These are phyloP conservation scores for Niebla homalea DNA, from an alignment of 495 filamentous ascomycete genomes.

Conservation along the genomic window DNA sequence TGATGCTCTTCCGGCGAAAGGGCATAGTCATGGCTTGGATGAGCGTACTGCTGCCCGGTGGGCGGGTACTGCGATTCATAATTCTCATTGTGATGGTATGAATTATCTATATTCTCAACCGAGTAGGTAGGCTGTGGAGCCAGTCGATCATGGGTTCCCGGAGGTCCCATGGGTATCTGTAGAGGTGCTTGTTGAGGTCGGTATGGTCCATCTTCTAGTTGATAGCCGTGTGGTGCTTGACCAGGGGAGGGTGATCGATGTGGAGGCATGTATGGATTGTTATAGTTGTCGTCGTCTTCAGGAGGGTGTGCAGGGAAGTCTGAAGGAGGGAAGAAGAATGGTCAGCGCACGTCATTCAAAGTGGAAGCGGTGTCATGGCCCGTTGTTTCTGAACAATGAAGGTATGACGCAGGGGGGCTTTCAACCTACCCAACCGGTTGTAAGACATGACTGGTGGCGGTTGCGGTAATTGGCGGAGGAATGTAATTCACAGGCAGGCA, in stretches of 20 bases:
- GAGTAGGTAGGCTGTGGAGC: constrained; percentile 75
- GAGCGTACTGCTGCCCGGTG: constrained; percentile 28
- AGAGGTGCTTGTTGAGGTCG: constrained; percentile 35
- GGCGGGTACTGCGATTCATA: constrained; percentile 41
- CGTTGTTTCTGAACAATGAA: background rate
- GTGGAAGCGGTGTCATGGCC: background rate
- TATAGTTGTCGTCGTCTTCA: constrained; percentile 43
- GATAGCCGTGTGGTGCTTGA: constrained; percentile 51
- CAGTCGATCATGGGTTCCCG: constrained; percentile 47
- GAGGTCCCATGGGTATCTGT: constrained; percentile 53
- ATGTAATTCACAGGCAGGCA: background rate
- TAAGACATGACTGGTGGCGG: constrained; percentile 15
- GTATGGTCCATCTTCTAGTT: constrained; percentile 58
- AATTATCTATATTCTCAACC: constrained; percentile 58
- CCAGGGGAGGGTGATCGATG: constrained; percentile 40
- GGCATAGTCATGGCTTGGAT: constrained; percentile 48
- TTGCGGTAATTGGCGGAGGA: background rate
- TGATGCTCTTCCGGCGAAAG: constrained; percentile 74
- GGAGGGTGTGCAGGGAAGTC: constrained; percentile 12
- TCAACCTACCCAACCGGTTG: constrained; percentile 16
- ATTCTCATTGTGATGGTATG: constrained; percentile 54
- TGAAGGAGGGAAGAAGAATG: background rate
- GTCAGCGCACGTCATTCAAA: background rate
- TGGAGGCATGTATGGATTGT: constrained; percentile 40
- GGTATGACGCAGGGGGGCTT: background rate